These are phyloP conservation scores for Pseudonitzschia multistriata DNA, from an alignment of 108 stramenopile species.

Conservation along the genomic window DNA sequence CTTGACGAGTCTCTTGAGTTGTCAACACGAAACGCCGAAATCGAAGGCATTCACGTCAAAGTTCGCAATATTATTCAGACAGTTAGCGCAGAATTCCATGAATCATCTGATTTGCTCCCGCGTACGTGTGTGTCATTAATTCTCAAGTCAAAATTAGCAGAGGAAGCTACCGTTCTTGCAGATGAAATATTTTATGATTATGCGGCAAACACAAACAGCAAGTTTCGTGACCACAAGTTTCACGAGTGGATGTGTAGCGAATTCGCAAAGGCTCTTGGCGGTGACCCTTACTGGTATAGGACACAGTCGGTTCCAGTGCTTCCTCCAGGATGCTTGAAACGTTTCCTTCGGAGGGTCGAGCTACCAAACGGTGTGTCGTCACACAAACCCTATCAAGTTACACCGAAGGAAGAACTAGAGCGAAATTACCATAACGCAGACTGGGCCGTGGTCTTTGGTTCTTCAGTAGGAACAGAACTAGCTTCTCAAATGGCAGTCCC, in stretches of 20 bases:
- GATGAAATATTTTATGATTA: conserved; percentile 73
- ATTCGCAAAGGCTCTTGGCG: conserved; percentile 24
- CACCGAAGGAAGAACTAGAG: neutral
- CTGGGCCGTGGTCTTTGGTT: conserved; percentile 74
- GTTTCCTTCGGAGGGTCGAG: conserved; percentile 60
- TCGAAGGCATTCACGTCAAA: conserved; percentile 13
- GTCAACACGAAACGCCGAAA: conserved; percentile 24
- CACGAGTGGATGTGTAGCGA: conserved; percentile 81
- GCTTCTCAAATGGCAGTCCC: conserved; percentile 36
- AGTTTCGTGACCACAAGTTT: conserved; percentile 74
- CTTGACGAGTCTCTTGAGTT: conserved; percentile 38
- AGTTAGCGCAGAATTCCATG: conserved; percentile 4
- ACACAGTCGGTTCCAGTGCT: conserved; percentile 38
- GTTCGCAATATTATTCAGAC: conserved; percentile 7
- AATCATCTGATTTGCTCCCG: conserved; percentile 11
- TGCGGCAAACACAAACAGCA: conserved; percentile 46
- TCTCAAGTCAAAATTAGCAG: conserved; percentile 26
- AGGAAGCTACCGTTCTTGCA: conserved; percentile 31
- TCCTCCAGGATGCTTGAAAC: conserved; percentile 55
- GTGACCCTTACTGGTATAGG: conserved; percentile 24
- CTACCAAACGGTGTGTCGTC: conserved; percentile 72
- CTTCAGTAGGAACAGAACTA: conserved; percentile 29
- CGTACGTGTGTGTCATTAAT: conserved; percentile 23
- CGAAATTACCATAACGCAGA: conserved; percentile 46
- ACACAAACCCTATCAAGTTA: conserved; percentile 53